phyloP scores from a whole-genome alignment of 176 grass and related monocot genomes.

The Panicum miliaceum region DNA sequence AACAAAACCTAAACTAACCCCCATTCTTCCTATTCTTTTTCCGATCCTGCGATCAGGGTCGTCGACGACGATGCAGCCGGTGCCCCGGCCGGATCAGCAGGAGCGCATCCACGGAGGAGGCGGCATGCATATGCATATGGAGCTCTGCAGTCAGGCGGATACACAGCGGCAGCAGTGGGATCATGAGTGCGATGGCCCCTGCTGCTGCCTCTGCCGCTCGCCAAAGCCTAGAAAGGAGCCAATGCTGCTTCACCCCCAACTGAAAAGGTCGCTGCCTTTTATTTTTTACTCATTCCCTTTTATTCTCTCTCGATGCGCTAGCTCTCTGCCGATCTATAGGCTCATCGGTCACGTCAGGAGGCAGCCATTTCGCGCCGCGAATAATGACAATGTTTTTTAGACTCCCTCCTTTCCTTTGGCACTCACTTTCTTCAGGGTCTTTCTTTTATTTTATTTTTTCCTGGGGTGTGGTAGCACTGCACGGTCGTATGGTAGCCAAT shows the following conservation, averaged over 20 bases:
- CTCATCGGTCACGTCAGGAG: slow-evolving; percentile 52
- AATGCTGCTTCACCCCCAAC: slow-evolving; percentile 46
- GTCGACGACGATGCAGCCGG: slow-evolving; percentile 9
- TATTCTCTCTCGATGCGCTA: not conserved
- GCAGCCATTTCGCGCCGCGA: slow-evolving; percentile 13
- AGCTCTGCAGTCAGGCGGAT: slow-evolving; percentile 40
- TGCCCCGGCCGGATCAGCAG: slow-evolving; percentile 38
- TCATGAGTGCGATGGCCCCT: slow-evolving; percentile 41
- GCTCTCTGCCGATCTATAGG: slow-evolving; percentile 22
- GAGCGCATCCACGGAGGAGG: slow-evolving; percentile 27
- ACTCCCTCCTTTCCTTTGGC: not conserved
- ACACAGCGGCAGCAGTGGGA: slow-evolving; percentile 28
- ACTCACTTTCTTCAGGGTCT: not conserved
- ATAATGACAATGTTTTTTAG: slow-evolving; percentile 38
- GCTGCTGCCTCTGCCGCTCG: slow-evolving; percentile 16
- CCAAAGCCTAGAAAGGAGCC: slow-evolving; percentile 60
- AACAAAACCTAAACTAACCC: slow-evolving; percentile 31
- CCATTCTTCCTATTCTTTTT: not conserved
- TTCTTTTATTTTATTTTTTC: not conserved
- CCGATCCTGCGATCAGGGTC: slow-evolving; percentile 45
- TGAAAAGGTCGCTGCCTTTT: slow-evolving; percentile 83
- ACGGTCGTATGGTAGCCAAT: slow-evolving; percentile 19
- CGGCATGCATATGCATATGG: slow-evolving; percentile 42
- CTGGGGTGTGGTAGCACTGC: slow-evolving; percentile 16
- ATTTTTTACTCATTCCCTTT: slow-evolving; percentile 40